Base-by-base conservation (phyloP, 257 asterid species). In the Voacanga thouarsii region DNA sequence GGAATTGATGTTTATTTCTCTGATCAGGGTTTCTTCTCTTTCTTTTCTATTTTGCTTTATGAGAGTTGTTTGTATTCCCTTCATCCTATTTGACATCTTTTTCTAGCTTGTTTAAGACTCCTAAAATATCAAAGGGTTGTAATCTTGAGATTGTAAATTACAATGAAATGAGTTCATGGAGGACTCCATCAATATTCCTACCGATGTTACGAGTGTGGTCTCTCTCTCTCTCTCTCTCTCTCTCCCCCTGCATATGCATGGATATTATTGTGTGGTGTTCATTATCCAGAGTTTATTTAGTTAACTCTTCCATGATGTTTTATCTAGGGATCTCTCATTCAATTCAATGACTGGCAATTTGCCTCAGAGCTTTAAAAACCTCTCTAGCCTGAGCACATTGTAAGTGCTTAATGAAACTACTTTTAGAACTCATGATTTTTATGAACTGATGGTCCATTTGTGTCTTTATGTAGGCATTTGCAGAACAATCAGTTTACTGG, bases 401-500 rank as follows among this genome's bases (percentile, higher is more conserved):
- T 89, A 85, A 82, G 92, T 68, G 41, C 55, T 50, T 59, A 60
- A 33, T 77, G 69, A 74, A 44, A 59, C 19, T 41, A 24, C 71
- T 24, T 60, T 39, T 71, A 19, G 15, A 10, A 78, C 70, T 75
- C 56, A 43, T n/a, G 33, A 70, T 50, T 66, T 76, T 44, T 21
- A 30, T 77, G 77, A 70, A 43, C 79, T 87, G 41, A 81, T 19
- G 66, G 75, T 70, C 56, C 28, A 39, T 78, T 82, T 79, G 65
- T 76, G 76, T 73, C 74, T 44, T 60, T 65, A 51, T 69, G 64
- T 80, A 90, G 95, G 86, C 77, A 83, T 78, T 84, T 90, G 79
- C 89, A 90, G 84, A 86, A 89, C 63, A 90, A 89, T 82, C 89
- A 87, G 77, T 84, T 90, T 71, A 87, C 86, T 6, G 96, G 96